Evolutionary conservation across 495 filamentous ascomycete species (phyloP), one percentile per base, ranked within the genome.

Genomic region (Hypoxylon intermedium): DNA sequence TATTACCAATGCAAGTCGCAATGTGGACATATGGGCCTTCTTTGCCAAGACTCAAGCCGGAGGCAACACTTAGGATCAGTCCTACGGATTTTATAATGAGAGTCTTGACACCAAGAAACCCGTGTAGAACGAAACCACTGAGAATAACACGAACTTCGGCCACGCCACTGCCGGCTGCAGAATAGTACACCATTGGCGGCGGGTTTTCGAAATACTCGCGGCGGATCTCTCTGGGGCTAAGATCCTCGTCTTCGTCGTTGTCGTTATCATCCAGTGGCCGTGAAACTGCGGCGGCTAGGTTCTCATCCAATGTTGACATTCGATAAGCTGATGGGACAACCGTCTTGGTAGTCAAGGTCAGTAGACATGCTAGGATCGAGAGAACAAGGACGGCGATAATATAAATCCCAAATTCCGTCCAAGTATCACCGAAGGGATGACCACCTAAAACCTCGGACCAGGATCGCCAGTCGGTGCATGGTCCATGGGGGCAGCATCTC

Each of bases 1-100:
- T 95, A 59, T 98, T 98, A 42, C 94, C 94, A 18, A 98, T 86
- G 63, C 93, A 97, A 1, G 94, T 92, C 2, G 93, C 91, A 62
- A 98, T 97, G 74, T 98, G 94, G 19, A 98, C 94, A 73, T 94
- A 98, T 2, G 94, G 94, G 0, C 94, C 94, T 77, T 98, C 94
- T 73, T 98, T 98, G 9, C 94, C 94, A 31, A 98, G 76, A 69
- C 92, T 97, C 34, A 98, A 74, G 3, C 94, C 94, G 13, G 94
- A 98, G 2, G 92, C 87, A 28, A 98, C 91, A 70, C 90, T 94
- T 56, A 98, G 80, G 38, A 97, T 83, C 28, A 98, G 76, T 12
- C 85, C 92, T 37, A 90, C 70, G 0, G 90, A 92, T 74, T 98
- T 98, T 65, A 96, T 81, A 9, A 93, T 74, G 20, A 98, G 82